phyloP scores from a whole-genome alignment of 768 basidiomycete genomes.

The Leccinum imitatum region DNA sequence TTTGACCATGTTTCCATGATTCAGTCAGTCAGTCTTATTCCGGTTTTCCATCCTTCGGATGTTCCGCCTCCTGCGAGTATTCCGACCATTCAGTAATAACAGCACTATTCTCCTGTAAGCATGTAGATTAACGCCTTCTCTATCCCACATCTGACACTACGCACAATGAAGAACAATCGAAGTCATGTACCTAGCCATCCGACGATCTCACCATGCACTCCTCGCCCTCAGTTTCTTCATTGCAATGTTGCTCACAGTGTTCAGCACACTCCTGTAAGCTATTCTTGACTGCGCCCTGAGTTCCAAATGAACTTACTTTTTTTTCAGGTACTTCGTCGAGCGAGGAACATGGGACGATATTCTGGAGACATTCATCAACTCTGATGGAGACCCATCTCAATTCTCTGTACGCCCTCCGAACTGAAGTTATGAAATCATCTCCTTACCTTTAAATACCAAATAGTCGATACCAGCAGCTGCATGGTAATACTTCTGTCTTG shows the following conservation, averaged over 20 bases:
- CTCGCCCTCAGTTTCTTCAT: constrained; percentile 89
- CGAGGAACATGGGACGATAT: constrained; percentile 86
- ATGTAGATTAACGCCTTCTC: not conserved
- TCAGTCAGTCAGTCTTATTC: constrained; percentile 71
- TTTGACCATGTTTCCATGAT: not conserved
- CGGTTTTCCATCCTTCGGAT: constrained; percentile 89
- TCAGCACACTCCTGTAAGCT: constrained; percentile 78
- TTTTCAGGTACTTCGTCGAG: constrained; percentile 79
- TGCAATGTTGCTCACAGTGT: constrained; percentile 81
- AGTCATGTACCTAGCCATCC: constrained; percentile 89
- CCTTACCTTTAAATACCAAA: not conserved
- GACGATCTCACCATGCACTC: constrained; percentile 82
- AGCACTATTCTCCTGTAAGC: constrained; percentile 79
- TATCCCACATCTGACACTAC: not conserved
- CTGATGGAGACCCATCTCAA: constrained; percentile 79
- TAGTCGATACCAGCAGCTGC: constrained; percentile 73
- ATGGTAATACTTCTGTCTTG: constrained; percentile 50
- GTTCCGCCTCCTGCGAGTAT: constrained; percentile 86
- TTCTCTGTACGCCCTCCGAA: constrained; percentile 53
- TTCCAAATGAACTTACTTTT: not conserved
- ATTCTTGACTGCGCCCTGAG: not conserved
- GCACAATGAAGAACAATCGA: constrained; percentile 66
- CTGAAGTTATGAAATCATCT: not conserved
- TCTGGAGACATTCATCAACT: constrained; percentile 78
- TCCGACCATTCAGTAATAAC: constrained; percentile 84